Percentiles rank a stretch among this genome's conserved stretches.
phyloP scores from a whole-genome alignment of 805 yeast genomes.

The Yarrowia sp. region DNA sequence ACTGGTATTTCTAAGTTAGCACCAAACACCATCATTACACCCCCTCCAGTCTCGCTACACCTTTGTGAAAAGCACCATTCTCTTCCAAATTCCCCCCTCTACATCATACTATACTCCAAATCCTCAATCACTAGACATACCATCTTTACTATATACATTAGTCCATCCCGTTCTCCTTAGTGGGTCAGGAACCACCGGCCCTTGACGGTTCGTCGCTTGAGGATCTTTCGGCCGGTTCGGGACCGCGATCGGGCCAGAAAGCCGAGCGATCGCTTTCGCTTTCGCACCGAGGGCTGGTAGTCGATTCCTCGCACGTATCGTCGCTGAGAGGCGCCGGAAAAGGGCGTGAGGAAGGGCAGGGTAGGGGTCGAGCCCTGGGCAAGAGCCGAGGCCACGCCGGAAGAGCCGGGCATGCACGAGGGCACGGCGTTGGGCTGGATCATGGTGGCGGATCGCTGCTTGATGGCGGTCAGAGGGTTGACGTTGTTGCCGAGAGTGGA shows the following conservation, averaged over 20 bases:
- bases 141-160: conserved; percentile 20
- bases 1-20: no score
- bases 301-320: conserved; percentile 94
- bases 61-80: no score
- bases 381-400: conserved; percentile 29
- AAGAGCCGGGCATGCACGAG: conserved; percentile 24
- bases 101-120: no score
- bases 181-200: conserved; percentile 94
- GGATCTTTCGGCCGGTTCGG: conserved; percentile 76
- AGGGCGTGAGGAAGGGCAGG: conserved; percentile 29
- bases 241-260: conserved; percentile 83
- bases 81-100: no score
- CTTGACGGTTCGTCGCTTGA: conserved; percentile 79
- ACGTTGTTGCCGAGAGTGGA: conserved; percentile 18
- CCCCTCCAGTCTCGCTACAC: no score
- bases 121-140: no score
- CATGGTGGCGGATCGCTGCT: conserved; percentile 34
- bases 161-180: conserved; percentile 49
- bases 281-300: conserved; percentile 89
- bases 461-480: conserved; percentile 36
- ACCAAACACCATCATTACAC: no score
- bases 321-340: conserved; percentile 51
- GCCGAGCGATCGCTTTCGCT: conserved; percentile 89
- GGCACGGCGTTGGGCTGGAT: conserved; percentile 37
- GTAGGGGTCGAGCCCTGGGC: conserved; percentile 35